phyloP scores from a whole-genome alignment of 345 rosid genomes.

The Gossypium thurberi region DNA sequence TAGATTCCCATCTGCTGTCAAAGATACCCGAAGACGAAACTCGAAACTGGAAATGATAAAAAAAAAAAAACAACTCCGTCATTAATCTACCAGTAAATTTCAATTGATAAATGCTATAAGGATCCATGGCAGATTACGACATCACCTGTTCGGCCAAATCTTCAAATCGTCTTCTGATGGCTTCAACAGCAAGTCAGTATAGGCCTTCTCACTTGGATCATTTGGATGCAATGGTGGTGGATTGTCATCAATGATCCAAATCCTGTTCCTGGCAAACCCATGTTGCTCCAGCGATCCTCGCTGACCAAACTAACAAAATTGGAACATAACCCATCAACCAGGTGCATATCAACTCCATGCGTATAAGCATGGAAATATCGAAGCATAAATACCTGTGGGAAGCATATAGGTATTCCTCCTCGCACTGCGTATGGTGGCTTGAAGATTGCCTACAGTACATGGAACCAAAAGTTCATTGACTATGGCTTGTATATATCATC shows the following conservation, averaged over 20 bases:
- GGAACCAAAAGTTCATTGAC: neutral
- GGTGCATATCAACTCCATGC: neutral
- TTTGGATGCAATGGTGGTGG: conserved; percentile 58
- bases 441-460: conserved; percentile 51
- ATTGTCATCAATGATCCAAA: conserved; percentile 63
- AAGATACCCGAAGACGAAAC: conserved; percentile 72
- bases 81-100: no score
- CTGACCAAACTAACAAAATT: conserved; percentile 59
- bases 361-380: neutral
- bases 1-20: conserved; percentile 64
- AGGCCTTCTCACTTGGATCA: conserved; percentile 48
- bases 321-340: conserved; percentile 12
- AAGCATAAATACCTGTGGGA: conserved; percentile 64
- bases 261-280: conserved; percentile 89
- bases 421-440: conserved; percentile 73
- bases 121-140: neutral
- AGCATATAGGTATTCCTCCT: conserved; percentile 96
- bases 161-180: conserved; percentile 77
- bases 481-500: no score
- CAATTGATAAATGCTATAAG: no score
- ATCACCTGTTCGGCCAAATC: conserved; percentile 84
- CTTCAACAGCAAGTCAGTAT: conserved; percentile 62
- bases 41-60: conserved; percentile 64
- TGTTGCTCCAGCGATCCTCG: conserved; percentile 78
- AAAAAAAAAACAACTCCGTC: neutral